phyloP scores from a whole-genome alignment of 1,139 yeast genomes.

The Suhomyces choctaworum region DNA sequence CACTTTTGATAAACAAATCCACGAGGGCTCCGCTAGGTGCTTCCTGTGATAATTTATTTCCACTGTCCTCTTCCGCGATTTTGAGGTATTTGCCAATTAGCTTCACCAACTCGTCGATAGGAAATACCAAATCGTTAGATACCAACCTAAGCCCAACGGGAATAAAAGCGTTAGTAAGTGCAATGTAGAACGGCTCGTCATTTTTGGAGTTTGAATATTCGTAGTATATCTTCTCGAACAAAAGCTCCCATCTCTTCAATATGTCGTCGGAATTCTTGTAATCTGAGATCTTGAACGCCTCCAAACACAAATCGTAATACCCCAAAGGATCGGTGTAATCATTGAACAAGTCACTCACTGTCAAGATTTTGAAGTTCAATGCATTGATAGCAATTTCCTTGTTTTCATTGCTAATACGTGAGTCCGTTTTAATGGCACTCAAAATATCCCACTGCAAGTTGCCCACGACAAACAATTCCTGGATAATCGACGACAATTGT shows the following conservation, averaged over 20 bases:
- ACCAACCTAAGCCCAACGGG: constrained; percentile 47
- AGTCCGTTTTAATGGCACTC: constrained; percentile 58
- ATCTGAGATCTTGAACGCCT: constrained; percentile 81
- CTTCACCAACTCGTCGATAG: constrained; percentile 70
- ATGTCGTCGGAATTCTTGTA: constrained; percentile 73
- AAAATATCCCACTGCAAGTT: constrained; percentile 83
- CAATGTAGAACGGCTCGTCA: constrained; percentile 41
- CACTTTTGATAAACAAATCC: constrained; percentile 75
- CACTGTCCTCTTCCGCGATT: constrained; percentile 33
- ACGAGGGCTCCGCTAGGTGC: constrained; percentile 46
- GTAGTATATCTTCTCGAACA: constrained; percentile 50
- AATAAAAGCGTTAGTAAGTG: constrained; percentile 38
- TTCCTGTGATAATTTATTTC: constrained; percentile 38
- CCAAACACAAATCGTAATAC: constrained; percentile 77
- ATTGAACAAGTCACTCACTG: constrained; percentile 79
- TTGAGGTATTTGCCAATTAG: constrained; percentile 48
- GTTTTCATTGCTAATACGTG: constrained; percentile 50
- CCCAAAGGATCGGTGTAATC: constrained; percentile 86
- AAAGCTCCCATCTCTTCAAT: constrained; percentile 67
- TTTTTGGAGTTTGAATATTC: constrained; percentile 32
- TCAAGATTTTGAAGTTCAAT: constrained; percentile 64
- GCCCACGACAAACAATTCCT: constrained; percentile 85
- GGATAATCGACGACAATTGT: constrained; percentile 66
- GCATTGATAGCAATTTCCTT: constrained; percentile 50
- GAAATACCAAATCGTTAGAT: constrained; percentile 72